Base-by-base conservation (phyloP, 2,329 filamentous ascomycete genomes). In the Davidsoniella neocaledoniae region DNA sequence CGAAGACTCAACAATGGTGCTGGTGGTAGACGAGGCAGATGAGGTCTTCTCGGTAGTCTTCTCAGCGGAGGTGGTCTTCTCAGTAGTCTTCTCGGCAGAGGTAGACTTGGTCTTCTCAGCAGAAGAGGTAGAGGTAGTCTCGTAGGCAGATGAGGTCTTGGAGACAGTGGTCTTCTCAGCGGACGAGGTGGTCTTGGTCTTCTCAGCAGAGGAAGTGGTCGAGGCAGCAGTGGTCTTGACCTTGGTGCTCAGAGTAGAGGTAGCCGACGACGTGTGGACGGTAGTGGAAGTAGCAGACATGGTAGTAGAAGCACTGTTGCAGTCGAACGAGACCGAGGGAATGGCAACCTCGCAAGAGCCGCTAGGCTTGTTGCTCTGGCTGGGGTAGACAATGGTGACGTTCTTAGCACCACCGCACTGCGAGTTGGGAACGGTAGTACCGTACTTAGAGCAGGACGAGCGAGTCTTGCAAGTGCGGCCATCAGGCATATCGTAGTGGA, bases 381-480 rank as follows among this genome's bases (percentile, higher is more conserved):
- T 65, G 55, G 75, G 73, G 65, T 72, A 77, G 62, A 79, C 66
- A 62, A 95, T 79, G 49, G 76, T 79, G 54, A 95, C 86, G 52
- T 77, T 79, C 62, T 74, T 86, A 56, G 90, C 88, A 65, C 88
- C 88, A 76, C 87, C 90, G 63, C 90, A 96, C 73, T 95, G 86
- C 54, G 70, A 77, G 75, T 95, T 95, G 66, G 77, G 68, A 58
- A 95, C 72, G 43, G 73, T 75, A 52, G 77, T 80, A 59, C 85
- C 85, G 14, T 72, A 68, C 50, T 72, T 68, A 55, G 71, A 76
- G 75, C 86, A 93, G 48, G 71, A 61, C 56, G 75, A 69, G 55
- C 76, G 78, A 59, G 93, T 83, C 69, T 84, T 90, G 79, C 90
- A 96, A 53, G 65, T 76, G 12, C 77, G 80, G 57, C 84, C 84